Conservation (phyloP, 225 moss, liverwort and hornwort genomes). For the Sphagnum tenellum region DNA sequence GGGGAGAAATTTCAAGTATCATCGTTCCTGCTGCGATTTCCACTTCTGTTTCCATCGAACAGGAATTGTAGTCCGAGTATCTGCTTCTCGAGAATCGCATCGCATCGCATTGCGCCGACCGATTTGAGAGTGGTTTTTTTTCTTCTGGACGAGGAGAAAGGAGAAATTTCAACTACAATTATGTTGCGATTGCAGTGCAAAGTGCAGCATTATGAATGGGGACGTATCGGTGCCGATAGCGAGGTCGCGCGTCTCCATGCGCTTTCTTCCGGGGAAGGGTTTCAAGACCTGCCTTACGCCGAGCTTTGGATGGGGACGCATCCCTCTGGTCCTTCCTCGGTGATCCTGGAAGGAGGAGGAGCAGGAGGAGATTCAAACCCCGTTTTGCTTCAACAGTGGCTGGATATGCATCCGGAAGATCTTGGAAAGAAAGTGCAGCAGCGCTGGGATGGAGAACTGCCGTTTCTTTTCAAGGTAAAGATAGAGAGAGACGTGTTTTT, state of each 20-base stretch:
- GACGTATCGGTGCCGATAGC: conserved; percentile 54
- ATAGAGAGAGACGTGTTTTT: neutral
- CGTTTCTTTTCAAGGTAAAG: conserved; percentile 80
- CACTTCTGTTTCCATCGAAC: too few species aligned
- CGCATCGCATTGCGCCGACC: too few species aligned
- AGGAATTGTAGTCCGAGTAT: too few species aligned
- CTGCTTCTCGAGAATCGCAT: too few species aligned
- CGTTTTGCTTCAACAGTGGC: conserved; percentile 64
- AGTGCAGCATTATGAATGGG: conserved; percentile 94
- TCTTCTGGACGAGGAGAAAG: neutral
- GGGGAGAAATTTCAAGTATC: too few species aligned
- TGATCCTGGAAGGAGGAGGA: conserved; percentile 18
- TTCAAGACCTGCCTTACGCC: conserved; percentile 63
- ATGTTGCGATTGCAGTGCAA: conserved; percentile 69
- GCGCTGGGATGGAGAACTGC: conserved; percentile 84
- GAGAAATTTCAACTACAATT: conserved; percentile 2
- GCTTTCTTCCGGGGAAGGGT: conserved; percentile 43
- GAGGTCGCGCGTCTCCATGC: conserved; percentile 65
- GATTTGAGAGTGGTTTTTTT: neutral
- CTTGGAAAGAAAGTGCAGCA: conserved; percentile 60
- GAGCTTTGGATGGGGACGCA: conserved; percentile 99
- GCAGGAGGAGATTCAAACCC: conserved; percentile 4
- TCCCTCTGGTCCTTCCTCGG: conserved; percentile 63
- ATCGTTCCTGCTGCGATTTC: too few species aligned
- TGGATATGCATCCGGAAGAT: conserved; percentile 49